phyloP scores from a whole-genome alignment of 345 rosid species.

The Hibiscus mutabilis region DNA sequence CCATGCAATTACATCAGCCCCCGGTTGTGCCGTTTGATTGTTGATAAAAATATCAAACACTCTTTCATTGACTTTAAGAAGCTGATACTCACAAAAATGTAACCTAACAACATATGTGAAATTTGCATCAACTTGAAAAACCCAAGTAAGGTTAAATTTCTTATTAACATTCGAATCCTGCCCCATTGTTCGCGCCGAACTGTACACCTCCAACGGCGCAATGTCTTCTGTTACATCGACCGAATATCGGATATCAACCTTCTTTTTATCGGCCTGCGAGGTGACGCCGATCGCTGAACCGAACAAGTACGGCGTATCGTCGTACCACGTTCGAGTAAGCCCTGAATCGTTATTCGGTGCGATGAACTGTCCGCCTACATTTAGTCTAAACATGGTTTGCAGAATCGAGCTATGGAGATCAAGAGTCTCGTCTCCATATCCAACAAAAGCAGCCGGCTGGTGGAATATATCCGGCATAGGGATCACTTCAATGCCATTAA shows the following conservation, averaged over 20 bases:
- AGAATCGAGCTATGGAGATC: constrained; percentile 17
- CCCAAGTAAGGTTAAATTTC: constrained; percentile 50
- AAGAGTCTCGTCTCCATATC: constrained; percentile 23
- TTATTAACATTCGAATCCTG: constrained; percentile 19
- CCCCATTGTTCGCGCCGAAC: constrained; percentile 51
- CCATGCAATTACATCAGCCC: constrained; percentile 48
- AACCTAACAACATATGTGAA: constrained; percentile 48
- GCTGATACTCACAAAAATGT: constrained; percentile 50
- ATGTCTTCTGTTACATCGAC: constrained; percentile 11
- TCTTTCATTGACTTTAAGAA: constrained; percentile 33
- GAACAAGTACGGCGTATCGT: constrained; percentile 39
- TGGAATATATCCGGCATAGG: constrained; percentile 35
- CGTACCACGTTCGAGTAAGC: constrained; percentile 47
- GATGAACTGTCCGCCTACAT: constrained; percentile 48
- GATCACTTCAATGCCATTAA: constrained; percentile 56
- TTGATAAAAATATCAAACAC: constrained; percentile 46
- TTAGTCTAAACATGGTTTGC: constrained; percentile 52
- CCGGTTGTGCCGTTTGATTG: constrained; percentile 33
- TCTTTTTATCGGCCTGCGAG: constrained; percentile 4
- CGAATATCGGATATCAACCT: constrained; percentile 21
- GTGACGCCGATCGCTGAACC: constrained; percentile 39
- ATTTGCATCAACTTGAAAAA: constrained; percentile 42
- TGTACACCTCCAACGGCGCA: constrained; percentile 43
- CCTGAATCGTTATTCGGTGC: constrained; percentile 38
- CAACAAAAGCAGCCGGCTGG: constrained; percentile 28